Conservation (phyloP, 164 flowering plant species). For the Dillenia suffruticosa region DNA sequence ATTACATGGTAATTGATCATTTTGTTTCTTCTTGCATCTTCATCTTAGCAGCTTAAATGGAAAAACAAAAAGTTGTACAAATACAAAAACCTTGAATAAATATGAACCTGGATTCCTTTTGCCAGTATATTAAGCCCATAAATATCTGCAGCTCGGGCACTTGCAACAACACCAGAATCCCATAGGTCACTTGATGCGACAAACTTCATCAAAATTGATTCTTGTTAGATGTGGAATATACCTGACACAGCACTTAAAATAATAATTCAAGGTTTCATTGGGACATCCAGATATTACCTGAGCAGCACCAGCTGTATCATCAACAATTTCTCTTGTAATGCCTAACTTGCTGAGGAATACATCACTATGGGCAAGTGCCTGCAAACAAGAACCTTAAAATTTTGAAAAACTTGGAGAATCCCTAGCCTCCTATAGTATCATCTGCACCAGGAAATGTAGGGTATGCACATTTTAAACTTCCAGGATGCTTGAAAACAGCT, state of each 20-base stretch:
- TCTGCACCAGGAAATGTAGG: too few relatives aligned
- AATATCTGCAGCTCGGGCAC: constrained; percentile 60
- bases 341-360: constrained; percentile 53
- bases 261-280: background rate
- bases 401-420: background rate
- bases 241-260: background rate
- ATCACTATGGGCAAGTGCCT: constrained; percentile 77
- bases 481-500: too few relatives aligned
- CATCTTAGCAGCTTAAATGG: too few relatives aligned
- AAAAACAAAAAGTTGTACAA: too few relatives aligned
- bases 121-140: constrained; percentile 62
- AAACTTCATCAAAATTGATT: constrained; percentile 26
- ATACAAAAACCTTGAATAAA: too few relatives aligned
- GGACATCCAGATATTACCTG: constrained; percentile 29
- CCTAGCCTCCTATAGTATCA: too few relatives aligned
- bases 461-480: too few relatives aligned
- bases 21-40: too few relatives aligned
- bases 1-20: too few relatives aligned
- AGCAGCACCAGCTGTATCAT: constrained; percentile 79
- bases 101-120: constrained; percentile 40
- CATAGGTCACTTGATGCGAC: constrained; percentile 34
- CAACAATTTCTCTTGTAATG: constrained; percentile 46
- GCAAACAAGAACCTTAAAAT: constrained; percentile 10
- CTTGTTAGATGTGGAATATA: background rate
- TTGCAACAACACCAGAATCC: constrained; percentile 62